These are phyloP conservation scores for Epichloe aotearoae DNA, from an alignment of 2,329 filamentous ascomycete genomes.

Conservation along the genomic window DNA sequence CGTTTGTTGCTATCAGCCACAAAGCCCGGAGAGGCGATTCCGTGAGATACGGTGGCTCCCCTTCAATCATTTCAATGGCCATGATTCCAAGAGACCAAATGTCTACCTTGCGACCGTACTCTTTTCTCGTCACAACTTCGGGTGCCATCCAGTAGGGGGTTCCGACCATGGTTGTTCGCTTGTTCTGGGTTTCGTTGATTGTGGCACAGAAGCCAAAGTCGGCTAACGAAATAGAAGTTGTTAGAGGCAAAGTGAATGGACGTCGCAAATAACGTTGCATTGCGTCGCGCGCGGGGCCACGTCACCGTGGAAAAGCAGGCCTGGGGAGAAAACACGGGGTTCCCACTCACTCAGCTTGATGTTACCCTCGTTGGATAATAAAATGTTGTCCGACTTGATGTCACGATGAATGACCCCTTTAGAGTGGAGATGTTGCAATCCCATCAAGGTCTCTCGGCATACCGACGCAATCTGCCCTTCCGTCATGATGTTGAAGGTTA, in stretches of 20 bases:
- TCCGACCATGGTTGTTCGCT: slow-evolving; percentile 97
- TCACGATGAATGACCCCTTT: slow-evolving; percentile 97
- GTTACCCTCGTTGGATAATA: slow-evolving; percentile 84
- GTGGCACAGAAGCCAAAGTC: slow-evolving; percentile 99
- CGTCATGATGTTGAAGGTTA: slow-evolving; percentile 98
- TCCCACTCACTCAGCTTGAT: slow-evolving; percentile 81
- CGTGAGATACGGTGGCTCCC: slow-evolving; percentile 91
- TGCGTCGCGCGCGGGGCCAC: too few species aligned
- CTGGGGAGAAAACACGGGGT: background rate
- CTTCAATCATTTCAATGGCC: slow-evolving; percentile 99
- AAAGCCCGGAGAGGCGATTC: slow-evolving; percentile 87
- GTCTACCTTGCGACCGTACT: slow-evolving; percentile 96
- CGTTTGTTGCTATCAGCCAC: slow-evolving; percentile 93
- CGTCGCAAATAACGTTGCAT: background rate
- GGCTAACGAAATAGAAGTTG: slow-evolving; percentile 38
- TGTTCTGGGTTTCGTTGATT: slow-evolving; percentile 93
- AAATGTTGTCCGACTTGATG: slow-evolving; percentile 97
- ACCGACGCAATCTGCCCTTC: slow-evolving; percentile 95
- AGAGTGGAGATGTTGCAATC: slow-evolving; percentile 87
- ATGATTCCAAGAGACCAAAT: slow-evolving; percentile 99
- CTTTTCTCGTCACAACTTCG: slow-evolving; percentile 91
- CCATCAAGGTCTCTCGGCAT: slow-evolving; percentile 82
- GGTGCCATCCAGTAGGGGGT: slow-evolving; percentile 99
- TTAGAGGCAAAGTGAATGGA: slow-evolving; percentile 1
- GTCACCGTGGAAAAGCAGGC: background rate